These are phyloP conservation scores for Fusarium sambucinum DNA, from an alignment of 2,329 filamentous ascomycete genomes.

Conservation along the genomic window DNA sequence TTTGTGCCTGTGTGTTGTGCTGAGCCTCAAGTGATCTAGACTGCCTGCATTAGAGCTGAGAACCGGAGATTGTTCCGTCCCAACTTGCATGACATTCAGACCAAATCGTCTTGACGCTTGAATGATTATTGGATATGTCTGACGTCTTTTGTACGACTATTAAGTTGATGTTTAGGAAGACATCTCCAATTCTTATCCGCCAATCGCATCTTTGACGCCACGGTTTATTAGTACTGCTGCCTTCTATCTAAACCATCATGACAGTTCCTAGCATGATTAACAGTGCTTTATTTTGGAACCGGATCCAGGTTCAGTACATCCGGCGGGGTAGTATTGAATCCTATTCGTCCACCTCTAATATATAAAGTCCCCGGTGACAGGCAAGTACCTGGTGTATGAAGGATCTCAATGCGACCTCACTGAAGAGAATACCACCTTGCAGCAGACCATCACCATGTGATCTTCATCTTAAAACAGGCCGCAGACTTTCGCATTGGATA, in stretches of 20 bases:
- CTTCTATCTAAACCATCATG: not conserved
- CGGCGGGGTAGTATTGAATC: not conserved
- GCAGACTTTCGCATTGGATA: not conserved
- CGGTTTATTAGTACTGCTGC: not conserved
- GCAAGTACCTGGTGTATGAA: not conserved
- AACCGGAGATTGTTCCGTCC: not conserved
- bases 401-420: not conserved
- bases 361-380: not conserved
- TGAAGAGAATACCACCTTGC: not conserved
- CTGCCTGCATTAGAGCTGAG: not conserved
- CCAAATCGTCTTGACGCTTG: not conserved
- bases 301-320: not conserved
- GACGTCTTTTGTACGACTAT: not conserved
- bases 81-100: not conserved
- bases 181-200: not conserved
- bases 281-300: not conserved
- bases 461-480: not conserved
- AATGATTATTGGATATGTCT: not conserved
- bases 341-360: not conserved
- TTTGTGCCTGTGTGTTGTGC: not conserved
- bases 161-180: not conserved
- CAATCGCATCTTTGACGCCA: not conserved
- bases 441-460: not conserved
- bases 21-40: conserved; percentile 25
- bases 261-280: not conserved